These are phyloP conservation scores for Candida silvicultrix DNA, from an alignment of 805 yeast genomes.

Conservation along the genomic window DNA sequence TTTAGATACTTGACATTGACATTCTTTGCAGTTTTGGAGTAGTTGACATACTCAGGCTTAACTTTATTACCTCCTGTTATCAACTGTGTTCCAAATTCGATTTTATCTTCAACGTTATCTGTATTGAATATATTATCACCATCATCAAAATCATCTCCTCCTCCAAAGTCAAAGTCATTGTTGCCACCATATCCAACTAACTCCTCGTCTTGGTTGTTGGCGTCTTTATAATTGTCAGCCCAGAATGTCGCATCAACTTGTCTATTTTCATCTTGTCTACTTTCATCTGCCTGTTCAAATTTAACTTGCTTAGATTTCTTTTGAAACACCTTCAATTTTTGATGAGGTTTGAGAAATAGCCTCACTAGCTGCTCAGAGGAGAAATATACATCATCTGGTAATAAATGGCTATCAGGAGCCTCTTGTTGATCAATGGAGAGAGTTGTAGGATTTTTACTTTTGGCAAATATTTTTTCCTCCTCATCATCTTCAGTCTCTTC, in stretches of 20 bases:
- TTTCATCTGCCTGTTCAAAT: constrained; percentile 2
- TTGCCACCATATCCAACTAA: constrained; percentile 25
- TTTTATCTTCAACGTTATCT: constrained; percentile 11
- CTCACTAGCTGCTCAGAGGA: constrained; percentile 61
- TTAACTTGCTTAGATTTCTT: constrained; percentile 4
- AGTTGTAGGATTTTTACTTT: constrained; percentile 28
- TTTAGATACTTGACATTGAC: constrained; percentile 75
- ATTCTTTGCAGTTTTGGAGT: constrained; percentile 67
- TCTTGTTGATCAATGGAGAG: constrained; percentile 36
- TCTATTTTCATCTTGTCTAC: constrained; percentile 18
- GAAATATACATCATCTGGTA: constrained; percentile 73
- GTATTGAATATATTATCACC: constrained; percentile 24
- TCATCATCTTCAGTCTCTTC: constrained; percentile 26
- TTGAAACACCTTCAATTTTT: constrained; percentile 30
- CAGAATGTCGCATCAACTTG: constrained; percentile 64
- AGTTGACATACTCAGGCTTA: constrained; percentile 43
- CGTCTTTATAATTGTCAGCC: constrained; percentile 54
- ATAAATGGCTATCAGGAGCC: constrained; percentile 37
- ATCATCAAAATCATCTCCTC: constrained; percentile 27
- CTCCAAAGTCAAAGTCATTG: constrained; percentile 32
- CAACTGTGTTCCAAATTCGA: constrained; percentile 21
- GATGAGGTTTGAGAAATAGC: constrained; percentile 62
- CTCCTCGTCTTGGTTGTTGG: constrained; percentile 30
- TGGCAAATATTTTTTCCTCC: constrained; percentile 34
- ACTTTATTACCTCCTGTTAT: constrained; percentile 22